Percentiles rank a stretch among this genome's conserved stretches.
phyloP scores from a whole-genome alignment of 2,329 filamentous ascomycete species.

The Fusarium coffeatum region DNA sequence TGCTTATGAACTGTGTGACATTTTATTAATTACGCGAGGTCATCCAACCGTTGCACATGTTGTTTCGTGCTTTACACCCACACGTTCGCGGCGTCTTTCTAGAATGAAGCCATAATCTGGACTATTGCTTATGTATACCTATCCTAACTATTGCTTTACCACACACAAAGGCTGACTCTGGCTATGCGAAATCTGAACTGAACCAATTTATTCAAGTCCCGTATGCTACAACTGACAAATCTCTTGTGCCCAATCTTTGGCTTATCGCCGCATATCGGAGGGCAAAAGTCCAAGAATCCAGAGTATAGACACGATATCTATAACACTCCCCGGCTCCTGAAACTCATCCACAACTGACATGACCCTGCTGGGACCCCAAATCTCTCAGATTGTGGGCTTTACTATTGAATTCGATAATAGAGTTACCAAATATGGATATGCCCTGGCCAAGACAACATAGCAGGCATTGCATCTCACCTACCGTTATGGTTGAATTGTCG shows the following conservation, averaged over 20 bases:
- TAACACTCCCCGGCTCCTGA: constrained; percentile 2
- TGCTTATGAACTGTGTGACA: neutral
- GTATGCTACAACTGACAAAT: neutral
- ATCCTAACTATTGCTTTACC: neutral
- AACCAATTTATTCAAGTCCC: neutral
- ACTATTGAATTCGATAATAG: neutral
- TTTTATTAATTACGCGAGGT: neutral
- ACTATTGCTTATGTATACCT: neutral
- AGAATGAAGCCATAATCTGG: constrained; percentile 18
- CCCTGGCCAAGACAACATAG: neutral
- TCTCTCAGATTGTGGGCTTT: neutral
- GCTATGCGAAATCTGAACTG: neutral
- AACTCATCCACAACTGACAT: neutral
- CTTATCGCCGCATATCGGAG: neutral
- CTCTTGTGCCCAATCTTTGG: neutral
- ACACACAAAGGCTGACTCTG: neutral
- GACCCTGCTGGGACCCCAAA: neutral
- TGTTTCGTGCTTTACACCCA: neutral
- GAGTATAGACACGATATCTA: constrained; percentile 1
- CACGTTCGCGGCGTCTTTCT: constrained; percentile 7
- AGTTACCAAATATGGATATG: neutral
- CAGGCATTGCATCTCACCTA: neutral
- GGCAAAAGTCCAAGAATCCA: neutral
- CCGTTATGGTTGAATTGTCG: neutral
- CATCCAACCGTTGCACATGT: neutral